Evolutionary conservation across 2,329 filamentous ascomycete genomes (phyloP), one percentile per base, ranked within the genome.

Genomic region (Penicillium thymicola): DNA sequence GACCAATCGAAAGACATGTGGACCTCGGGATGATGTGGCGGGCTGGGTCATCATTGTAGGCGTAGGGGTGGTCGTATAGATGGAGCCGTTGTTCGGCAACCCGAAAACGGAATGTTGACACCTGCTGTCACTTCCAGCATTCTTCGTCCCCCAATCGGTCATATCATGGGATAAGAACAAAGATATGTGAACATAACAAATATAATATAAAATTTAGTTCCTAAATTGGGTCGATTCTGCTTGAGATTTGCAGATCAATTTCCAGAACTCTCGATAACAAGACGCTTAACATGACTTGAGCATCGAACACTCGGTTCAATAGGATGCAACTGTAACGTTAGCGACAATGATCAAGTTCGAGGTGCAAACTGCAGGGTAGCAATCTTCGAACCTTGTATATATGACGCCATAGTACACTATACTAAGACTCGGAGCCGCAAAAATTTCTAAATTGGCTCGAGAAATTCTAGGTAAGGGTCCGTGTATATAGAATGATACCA

Each of bases 251-350:
- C 18, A 30, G 13, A 10, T 16, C 10, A 9, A 36, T 44, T 55
- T 23, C 7, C n/a, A 14, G 11, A 49, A 25, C 21, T 7, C 28
- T 32, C 32, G 18, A 32, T 43, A 55, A 34, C 40, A 46, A 47
- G 28, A 55, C 40, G 55, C 48, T 27, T 4, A 50, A 49, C 27
- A 41, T 53, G 40, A 32, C 10, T 43, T n/a, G 40, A 18, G 11
- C 52, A 18, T 23, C 25, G 18, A 23, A 34, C 23, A 13, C 16
- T 47, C 49, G 48, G 45, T 52, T 7, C 34, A 37, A 18, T 55
- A 55, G 59, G 46, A 62, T 60, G 64, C 62, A 65, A 66, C 62
- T 64, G 64, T 56, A 66, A 66, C 64, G 58, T 48, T 59, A 40
- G 41, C 55, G 50, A 66, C 61, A 66, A 65, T 66, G 48, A 43